Percentiles rank a stretch among this genome's conserved stretches.
phyloP scores from a whole-genome alignment of 1,139 yeast species.

The Geotrichum aggregatum region DNA sequence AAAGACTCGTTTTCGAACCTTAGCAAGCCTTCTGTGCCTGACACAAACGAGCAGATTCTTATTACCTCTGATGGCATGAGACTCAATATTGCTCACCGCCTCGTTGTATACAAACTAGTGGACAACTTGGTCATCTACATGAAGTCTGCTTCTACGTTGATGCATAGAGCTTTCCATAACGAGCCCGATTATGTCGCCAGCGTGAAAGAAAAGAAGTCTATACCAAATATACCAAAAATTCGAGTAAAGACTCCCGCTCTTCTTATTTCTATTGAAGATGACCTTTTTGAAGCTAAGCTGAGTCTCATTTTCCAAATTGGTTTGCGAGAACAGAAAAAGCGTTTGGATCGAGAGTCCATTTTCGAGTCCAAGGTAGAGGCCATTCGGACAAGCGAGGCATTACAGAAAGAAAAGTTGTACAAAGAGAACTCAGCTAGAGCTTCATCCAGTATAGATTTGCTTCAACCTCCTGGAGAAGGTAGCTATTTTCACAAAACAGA shows the following conservation, averaged over 20 bases:
- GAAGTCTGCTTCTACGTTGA: slow-evolving; percentile 57
- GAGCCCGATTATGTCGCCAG: slow-evolving; percentile 40
- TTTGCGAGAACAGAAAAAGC: slow-evolving; percentile 58
- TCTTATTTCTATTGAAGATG: slow-evolving; percentile 62
- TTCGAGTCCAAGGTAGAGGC: slow-evolving; percentile 47
- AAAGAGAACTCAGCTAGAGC: not conserved
- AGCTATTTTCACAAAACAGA: not conserved
- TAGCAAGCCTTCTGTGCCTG: slow-evolving; percentile 12
- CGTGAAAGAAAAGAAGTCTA: slow-evolving; percentile 36
- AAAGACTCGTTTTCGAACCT: slow-evolving; percentile 21
- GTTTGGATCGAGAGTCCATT: slow-evolving; percentile 54
- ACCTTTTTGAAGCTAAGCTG: slow-evolving; percentile 79
- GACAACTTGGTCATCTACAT: slow-evolving; percentile 61
- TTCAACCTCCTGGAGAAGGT: slow-evolving; percentile 1
- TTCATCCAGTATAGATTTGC: not conserved
- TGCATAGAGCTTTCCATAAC: slow-evolving; percentile 48
- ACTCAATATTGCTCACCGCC: slow-evolving; percentile 55
- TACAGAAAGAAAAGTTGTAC: slow-evolving; percentile 3
- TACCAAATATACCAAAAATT: slow-evolving; percentile 50
- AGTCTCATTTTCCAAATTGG: slow-evolving; percentile 77
- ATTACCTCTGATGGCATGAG: slow-evolving; percentile 37
- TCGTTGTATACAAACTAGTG: slow-evolving; percentile 59
- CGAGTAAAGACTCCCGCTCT: slow-evolving; percentile 49
- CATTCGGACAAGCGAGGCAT: slow-evolving; percentile 25
- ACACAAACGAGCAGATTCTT: slow-evolving; percentile 25